Conservation (phyloP, 75 land plant species). For the Picea glauca region DNA sequence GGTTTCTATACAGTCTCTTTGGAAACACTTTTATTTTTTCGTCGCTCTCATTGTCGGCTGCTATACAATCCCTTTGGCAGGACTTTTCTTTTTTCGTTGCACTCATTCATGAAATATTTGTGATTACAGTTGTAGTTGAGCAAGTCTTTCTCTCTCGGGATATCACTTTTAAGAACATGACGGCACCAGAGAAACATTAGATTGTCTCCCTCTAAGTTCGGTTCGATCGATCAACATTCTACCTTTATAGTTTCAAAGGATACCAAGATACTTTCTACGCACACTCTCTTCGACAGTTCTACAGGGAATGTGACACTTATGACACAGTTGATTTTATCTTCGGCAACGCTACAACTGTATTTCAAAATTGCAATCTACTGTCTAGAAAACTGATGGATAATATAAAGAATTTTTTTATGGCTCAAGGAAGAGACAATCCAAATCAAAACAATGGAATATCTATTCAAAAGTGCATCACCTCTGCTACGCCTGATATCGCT, state of each 20-base stretch:
- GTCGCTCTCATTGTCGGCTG: too few relatives aligned
- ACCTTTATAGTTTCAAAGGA: conserved; percentile 10
- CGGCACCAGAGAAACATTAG: conserved; percentile 24
- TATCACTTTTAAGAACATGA: conserved; percentile 26
- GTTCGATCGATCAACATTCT: conserved; percentile 15
- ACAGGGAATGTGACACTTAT: too few relatives aligned
- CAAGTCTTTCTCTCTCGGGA: conserved; percentile 13
- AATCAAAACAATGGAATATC: conserved; percentile 2
- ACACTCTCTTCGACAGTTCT: conserved; percentile 15
- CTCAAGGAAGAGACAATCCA: conserved; percentile 30
- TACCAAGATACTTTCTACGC: conserved; percentile 30
- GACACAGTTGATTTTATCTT: too few relatives aligned
- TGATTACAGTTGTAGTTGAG: conserved; percentile 15
- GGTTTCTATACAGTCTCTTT: too few relatives aligned
- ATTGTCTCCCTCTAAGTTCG: conserved; percentile 22
- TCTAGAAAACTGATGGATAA: background rate
- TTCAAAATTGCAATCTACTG: background rate
- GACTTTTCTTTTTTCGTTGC: too few relatives aligned
- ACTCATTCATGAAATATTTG: background rate
- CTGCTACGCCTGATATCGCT: too few relatives aligned
- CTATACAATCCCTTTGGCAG: too few relatives aligned
- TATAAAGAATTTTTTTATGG: conserved; percentile 16
- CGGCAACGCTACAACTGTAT: too few relatives aligned
- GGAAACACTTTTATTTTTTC: too few relatives aligned
- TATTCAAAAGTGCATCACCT: too few relatives aligned